Percentiles rank a stretch among this genome's conserved stretches.
Conservation (phyloP, 176 grass and related monocot species). For the Lolium rigidum region DNA sequence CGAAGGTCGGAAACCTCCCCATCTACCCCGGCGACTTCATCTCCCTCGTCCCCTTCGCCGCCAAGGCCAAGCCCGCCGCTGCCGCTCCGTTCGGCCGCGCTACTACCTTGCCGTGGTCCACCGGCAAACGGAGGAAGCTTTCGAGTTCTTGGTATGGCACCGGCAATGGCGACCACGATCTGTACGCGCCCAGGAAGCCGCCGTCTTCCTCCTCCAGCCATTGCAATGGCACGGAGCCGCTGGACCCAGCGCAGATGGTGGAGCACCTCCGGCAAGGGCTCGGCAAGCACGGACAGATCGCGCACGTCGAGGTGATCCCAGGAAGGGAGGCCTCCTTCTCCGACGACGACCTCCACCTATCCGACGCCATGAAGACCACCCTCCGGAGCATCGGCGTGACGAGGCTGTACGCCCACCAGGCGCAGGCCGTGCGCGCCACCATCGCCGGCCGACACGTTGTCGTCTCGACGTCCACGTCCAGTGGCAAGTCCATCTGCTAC, state of each 20-base stretch:
- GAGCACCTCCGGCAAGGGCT: conserved; percentile 36
- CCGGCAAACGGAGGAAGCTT: neutral
- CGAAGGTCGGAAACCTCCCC: neutral
- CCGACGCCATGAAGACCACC: conserved; percentile 38
- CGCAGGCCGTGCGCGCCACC: conserved; percentile 50
- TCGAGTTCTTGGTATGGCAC: neutral
- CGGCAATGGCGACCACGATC: neutral
- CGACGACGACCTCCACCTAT: conserved; percentile 41
- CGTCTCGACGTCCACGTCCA: conserved; percentile 71
- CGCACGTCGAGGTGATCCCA: conserved; percentile 50
- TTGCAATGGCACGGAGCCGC: neutral
- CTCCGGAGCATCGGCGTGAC: conserved; percentile 52
- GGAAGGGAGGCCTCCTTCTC: conserved; percentile 51
- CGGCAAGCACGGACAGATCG: conserved; percentile 60
- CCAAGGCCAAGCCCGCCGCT: neutral
- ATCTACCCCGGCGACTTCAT: neutral
- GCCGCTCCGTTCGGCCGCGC: neutral
- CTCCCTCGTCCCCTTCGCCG: neutral
- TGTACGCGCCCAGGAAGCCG: neutral
- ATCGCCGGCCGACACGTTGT: conserved; percentile 57
- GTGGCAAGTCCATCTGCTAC: conserved; percentile 89
- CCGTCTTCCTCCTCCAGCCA: neutral
- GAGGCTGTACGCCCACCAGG: conserved; percentile 59
- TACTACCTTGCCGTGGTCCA: neutral
- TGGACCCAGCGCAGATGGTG: conserved; percentile 24